A percentile compares a stretch with the other conserved stretches of the same genome.
These are phyloP conservation scores for Oropetium thomaeum DNA, from an alignment of 176 grass and related monocot genomes.

Conservation along the genomic window DNA sequence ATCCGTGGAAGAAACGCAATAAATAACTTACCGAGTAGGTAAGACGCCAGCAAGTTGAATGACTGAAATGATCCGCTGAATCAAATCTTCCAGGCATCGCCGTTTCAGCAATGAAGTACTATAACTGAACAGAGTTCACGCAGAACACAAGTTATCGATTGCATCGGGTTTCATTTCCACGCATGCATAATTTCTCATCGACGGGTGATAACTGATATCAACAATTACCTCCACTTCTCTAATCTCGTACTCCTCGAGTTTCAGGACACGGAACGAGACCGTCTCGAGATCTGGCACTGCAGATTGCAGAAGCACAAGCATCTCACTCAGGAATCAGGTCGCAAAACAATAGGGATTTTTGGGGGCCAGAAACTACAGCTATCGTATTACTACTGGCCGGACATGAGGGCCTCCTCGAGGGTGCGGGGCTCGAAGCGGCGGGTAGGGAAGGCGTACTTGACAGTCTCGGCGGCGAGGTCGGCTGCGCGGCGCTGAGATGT, in stretches of 20 bases:
- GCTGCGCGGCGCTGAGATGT: slow-evolving; percentile 52
- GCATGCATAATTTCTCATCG: not conserved
- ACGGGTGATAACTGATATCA: not conserved
- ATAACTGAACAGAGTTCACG: slow-evolving; percentile 46
- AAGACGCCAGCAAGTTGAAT: slow-evolving; percentile 77
- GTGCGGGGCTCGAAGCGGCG: slow-evolving; percentile 56
- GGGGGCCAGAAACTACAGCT: too few species aligned
- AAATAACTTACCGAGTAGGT: slow-evolving; percentile 96
- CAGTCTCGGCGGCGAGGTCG: slow-evolving; percentile 59
- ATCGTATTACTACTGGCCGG: slow-evolving; percentile 33
- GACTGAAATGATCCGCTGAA: slow-evolving; percentile 76
- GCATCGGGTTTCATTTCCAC: not conserved
- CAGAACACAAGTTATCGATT: not conserved
- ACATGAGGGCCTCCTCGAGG: slow-evolving; percentile 90
- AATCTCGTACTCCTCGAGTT: slow-evolving; percentile 75
- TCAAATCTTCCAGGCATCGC: slow-evolving; percentile 66
- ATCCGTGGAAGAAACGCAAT: not conserved
- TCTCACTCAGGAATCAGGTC: not conserved
- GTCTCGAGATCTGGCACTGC: slow-evolving; percentile 84
- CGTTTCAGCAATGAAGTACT: slow-evolving; percentile 78
- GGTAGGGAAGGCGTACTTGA: slow-evolving; percentile 68
- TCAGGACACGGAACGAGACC: slow-evolving; percentile 61
- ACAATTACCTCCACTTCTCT: slow-evolving; percentile 78
- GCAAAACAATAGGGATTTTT: not conserved
- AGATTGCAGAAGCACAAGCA: slow-evolving; percentile 8